phyloP scores from a whole-genome alignment of 2,329 filamentous ascomycete species.

The Lasiodiplodia sp. region DNA sequence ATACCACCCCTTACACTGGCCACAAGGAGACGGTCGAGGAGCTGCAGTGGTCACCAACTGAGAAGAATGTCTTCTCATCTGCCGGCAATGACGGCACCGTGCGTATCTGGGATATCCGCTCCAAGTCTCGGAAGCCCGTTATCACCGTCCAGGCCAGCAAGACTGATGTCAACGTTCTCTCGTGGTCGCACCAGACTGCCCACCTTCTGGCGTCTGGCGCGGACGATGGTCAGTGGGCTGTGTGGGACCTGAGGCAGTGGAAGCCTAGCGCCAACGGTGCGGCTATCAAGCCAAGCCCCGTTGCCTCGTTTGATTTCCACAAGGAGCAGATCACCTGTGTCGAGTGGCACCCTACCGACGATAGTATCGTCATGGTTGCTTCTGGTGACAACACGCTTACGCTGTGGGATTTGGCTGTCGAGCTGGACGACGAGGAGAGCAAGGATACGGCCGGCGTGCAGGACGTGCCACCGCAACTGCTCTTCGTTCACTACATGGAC shows the following conservation, averaged over 20 bases:
- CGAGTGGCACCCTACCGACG: constrained; percentile 97
- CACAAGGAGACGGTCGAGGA: constrained; percentile 91
- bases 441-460: constrained; percentile 84
- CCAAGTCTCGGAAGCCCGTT: constrained; percentile 87
- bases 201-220: constrained; percentile 92
- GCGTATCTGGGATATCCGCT: constrained; percentile 93
- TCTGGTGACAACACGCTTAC: constrained; percentile 94
- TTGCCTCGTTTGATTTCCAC: constrained; percentile 95
- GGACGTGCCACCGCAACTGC: constrained; percentile 90
- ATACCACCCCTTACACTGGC: constrained; percentile 81
- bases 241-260: constrained; percentile 97
- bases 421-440: constrained; percentile 96
- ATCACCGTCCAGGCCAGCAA: constrained; percentile 84
- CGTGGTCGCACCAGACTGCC: constrained; percentile 87
- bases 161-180: constrained; percentile 94
- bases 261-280: constrained; percentile 68
- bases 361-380: constrained; percentile 92
- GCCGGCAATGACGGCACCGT: constrained; percentile 93
- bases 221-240: constrained; percentile 91
- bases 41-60: constrained; percentile 93
- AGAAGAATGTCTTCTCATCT: constrained; percentile 92
- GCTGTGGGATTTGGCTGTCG: constrained; percentile 94
- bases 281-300: constrained; percentile 70
- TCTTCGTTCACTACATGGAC: constrained; percentile 97
- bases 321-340: constrained; percentile 95